Percentiles rank a stretch among this genome's conserved stretches.
Evolutionary conservation across 495 filamentous ascomycete genomes (phyloP).

Genomic region (Podospora bellae-mahoneyi): DNA sequence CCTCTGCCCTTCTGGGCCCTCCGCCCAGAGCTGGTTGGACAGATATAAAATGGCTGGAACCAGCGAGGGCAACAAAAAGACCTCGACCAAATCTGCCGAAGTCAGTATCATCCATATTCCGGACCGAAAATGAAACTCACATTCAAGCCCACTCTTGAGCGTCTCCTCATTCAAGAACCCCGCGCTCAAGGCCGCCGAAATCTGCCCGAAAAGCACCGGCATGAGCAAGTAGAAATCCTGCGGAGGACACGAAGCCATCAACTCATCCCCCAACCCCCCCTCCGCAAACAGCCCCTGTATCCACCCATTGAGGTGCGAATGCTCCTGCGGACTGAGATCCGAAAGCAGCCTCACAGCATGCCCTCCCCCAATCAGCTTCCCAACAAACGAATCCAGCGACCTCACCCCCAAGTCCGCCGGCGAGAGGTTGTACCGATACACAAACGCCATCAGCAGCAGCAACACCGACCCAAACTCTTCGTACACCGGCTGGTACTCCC

Average conservation of each 20-base stretch:
- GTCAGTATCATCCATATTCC: constrained; percentile 6
- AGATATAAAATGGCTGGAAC: constrained; percentile 79
- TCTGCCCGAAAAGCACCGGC: constrained; percentile 82
- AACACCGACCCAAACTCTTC: constrained; percentile 93
- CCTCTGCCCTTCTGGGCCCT: constrained; percentile 44
- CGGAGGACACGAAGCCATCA: constrained; percentile 86
- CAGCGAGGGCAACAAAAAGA: constrained; percentile 84
- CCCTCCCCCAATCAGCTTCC: constrained; percentile 68
- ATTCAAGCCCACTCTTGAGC: constrained; percentile 86
- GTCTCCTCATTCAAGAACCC: constrained; percentile 71
- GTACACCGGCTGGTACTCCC: constrained; percentile 93
- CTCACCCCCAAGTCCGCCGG: constrained; percentile 62
- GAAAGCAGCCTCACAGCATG: constrained; percentile 58
- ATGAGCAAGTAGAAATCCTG: constrained; percentile 94
- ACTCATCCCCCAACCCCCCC: constrained; percentile 64
- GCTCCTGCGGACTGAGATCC: constrained; percentile 68
- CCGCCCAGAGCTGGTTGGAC: constrained; percentile 74
- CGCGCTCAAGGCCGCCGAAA: constrained; percentile 68
- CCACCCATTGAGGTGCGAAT: constrained; percentile 76
- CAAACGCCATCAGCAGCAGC: constrained; percentile 75
- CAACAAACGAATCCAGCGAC: constrained; percentile 65
- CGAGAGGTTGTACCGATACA: constrained; percentile 76
- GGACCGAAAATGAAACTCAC: constrained; percentile 44
- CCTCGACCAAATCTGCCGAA: constrained; percentile 70
- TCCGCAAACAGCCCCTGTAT: constrained; percentile 83